Evolutionary conservation across 345 rosid species (phyloP).

Genomic region (Eucalyptus virginea): DNA sequence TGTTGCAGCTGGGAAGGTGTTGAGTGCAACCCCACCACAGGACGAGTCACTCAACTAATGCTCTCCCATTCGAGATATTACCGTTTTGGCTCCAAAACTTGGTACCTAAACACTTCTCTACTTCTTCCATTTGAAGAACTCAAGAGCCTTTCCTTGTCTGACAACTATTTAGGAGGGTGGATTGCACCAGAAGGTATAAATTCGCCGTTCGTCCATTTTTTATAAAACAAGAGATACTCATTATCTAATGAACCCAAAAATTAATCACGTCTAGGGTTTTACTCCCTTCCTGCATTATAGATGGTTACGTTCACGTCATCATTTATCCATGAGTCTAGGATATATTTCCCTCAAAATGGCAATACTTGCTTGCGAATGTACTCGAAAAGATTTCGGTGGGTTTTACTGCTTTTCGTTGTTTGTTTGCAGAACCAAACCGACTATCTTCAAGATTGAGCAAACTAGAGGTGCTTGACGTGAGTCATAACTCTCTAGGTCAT

Average conservation of each 20-base stretch:
- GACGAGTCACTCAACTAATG: background rate
- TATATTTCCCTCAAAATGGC: no score
- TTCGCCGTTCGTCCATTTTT: background rate
- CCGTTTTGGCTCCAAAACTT: background rate
- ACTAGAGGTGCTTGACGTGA: background rate
- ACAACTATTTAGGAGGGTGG: background rate
- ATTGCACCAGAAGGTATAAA: background rate
- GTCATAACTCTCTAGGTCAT: fast-evolving
- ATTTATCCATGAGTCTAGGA: no score
- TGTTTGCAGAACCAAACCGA: background rate
- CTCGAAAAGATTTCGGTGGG: fast-evolving
- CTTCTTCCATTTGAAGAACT: background rate
- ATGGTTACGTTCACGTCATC: fast-evolving
- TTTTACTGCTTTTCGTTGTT: background rate
- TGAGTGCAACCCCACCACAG: background rate
- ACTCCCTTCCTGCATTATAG: background rate
- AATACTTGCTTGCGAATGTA: fast-evolving
- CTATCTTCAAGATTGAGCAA: background rate
- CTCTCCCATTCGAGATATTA: fast-evolving
- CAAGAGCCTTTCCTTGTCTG: fast-evolving
- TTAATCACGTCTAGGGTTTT: fast-evolving
- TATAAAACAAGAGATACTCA: background rate
- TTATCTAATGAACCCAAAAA: background rate
- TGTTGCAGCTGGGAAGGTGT: background rate
- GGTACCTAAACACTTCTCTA: background rate